Conservation (phyloP, 345 rosid genomes). For the Anastatica hierochuntica region DNA sequence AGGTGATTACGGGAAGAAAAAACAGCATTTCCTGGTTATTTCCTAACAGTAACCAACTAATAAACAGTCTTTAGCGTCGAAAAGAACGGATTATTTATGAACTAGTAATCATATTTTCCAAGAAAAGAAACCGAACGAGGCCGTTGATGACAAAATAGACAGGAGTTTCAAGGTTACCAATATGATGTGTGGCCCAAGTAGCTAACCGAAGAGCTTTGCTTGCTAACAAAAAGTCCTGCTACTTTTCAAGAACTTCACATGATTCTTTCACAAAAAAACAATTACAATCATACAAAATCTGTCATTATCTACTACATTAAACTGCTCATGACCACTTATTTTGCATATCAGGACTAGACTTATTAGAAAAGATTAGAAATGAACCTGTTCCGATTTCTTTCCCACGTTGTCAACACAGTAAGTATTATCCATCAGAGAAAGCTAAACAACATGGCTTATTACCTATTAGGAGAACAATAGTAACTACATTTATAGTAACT, state of each 20-base stretch:
- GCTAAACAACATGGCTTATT: too few species aligned
- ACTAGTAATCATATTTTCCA: conserved; percentile 3
- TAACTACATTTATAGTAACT: conserved; percentile 4
- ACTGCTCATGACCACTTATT: conserved; percentile 16
- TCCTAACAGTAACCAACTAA: background rate
- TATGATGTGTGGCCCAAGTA: conserved; percentile 23
- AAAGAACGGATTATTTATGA: background rate
- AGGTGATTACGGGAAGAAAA: background rate
- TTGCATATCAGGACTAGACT: conserved; percentile 19
- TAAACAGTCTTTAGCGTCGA: conserved; percentile 1
- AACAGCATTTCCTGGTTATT: background rate
- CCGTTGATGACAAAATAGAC: conserved; percentile 18
- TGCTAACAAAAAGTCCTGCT: conserved; percentile 14
- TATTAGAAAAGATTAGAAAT: conserved; percentile 10
- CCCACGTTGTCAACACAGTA: conserved; percentile 16
- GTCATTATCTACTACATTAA: conserved; percentile 21
- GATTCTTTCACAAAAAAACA: conserved; percentile 20
- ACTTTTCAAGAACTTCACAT: conserved; percentile 25
- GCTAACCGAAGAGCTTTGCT: conserved; percentile 24
- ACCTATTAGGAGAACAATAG: too few species aligned
- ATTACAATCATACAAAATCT: conserved; percentile 18
- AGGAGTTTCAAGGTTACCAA: conserved; percentile 28
- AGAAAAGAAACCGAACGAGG: conserved; percentile 15
- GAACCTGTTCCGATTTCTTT: conserved; percentile 20
- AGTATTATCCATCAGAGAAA: too few species aligned